phyloP scores from a whole-genome alignment of 2,329 filamentous ascomycete genomes.

The Talaromyces sp. region DNA sequence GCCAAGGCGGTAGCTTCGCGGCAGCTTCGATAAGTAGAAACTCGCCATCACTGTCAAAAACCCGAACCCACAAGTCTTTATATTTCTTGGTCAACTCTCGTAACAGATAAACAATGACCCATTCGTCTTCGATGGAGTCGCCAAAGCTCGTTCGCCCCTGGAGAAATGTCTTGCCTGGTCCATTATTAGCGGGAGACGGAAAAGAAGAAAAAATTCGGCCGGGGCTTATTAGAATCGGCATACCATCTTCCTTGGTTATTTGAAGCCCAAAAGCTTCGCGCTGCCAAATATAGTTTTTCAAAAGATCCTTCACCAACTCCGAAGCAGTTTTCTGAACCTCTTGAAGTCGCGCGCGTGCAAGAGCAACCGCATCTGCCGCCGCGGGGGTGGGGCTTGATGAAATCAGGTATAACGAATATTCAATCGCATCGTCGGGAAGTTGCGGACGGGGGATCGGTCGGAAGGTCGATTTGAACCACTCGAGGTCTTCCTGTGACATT shows the following conservation, averaged over 20 bases:
- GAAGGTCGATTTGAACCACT: conserved; percentile 64
- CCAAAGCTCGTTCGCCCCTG: conserved; percentile 80
- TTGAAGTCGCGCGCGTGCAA: conserved; percentile 59
- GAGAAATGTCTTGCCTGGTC: conserved; percentile 53
- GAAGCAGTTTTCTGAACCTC: conserved; percentile 65
- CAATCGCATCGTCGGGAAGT: conserved; percentile 77
- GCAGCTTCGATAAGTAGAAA: conserved; percentile 94
- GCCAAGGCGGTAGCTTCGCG: conserved; percentile 78
- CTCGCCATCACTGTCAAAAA: conserved; percentile 87
- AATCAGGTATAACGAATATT: conserved; percentile 75
- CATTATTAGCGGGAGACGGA: neutral
- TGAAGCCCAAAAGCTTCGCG: conserved; percentile 73
- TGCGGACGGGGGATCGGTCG: conserved; percentile 59
- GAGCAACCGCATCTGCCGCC: conserved; percentile 50
- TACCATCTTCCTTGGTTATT: conserved; percentile 57
- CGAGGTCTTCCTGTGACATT: conserved; percentile 53
- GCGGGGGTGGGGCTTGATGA: conserved; percentile 52
- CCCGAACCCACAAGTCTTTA: conserved; percentile 71
- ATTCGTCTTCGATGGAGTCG: conserved; percentile 95
- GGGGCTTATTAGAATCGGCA: neutral
- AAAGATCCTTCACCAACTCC: conserved; percentile 58
- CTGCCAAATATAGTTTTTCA: conserved; percentile 95
- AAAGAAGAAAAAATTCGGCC: neutral
- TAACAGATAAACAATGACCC: conserved; percentile 88
- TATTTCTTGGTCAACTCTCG: conserved; percentile 73